Base-by-base conservation (phyloP, 1,284 basidiomycete genomes). In the Fomitopsis schrenkii region DNA sequence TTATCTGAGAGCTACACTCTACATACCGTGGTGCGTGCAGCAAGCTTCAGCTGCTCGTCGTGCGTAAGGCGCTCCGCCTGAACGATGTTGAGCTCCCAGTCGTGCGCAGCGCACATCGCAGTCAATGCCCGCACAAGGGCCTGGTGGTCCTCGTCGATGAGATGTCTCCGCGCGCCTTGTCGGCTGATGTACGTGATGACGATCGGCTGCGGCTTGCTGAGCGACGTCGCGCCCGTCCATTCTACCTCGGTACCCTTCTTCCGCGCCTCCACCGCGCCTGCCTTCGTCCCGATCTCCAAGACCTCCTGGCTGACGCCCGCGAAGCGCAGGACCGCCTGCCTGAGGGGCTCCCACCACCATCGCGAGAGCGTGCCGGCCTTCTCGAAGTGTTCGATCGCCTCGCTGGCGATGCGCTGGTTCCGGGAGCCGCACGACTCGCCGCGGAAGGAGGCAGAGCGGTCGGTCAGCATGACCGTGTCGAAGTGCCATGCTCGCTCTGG, bases 171-270 rank as follows among this genome's bases (percentile, higher is more conserved):
- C 4, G 77, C 73, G 2, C 76, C 77, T 74, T 93, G 91, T 40
- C 91, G 79, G 59, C 83, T 86, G 66, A 93, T 86, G 68, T 94
- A 94, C 14, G 88, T 91, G 55, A 93, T 83, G 12, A 91, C 81
- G 5, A 91, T 75, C 57, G 70, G 70, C 58, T 69, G 72, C 36
- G 66, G 67, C 54, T 61, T 63, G n/a, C 64, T 60, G 19, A 63
- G 64, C 28, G 44, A 63, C 28, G 63, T 54, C 19, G 52, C 46
- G 4, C 40, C 66, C 7, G 44, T 57, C 17, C 50, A 48, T 40
- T 58, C 59, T 33, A 65, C 55, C 28, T 54, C 58, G n/a, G 33
- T 15, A 9, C 52, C 52, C 12, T 54, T 12, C 52, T 26, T 54
- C 36, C 19, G 35, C 15, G 44, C 42, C 42, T 66, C 61, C 19